These are phyloP conservation scores for Penicillium sp. DNA, from an alignment of 2,329 filamentous ascomycete species.

Conservation along the genomic window DNA sequence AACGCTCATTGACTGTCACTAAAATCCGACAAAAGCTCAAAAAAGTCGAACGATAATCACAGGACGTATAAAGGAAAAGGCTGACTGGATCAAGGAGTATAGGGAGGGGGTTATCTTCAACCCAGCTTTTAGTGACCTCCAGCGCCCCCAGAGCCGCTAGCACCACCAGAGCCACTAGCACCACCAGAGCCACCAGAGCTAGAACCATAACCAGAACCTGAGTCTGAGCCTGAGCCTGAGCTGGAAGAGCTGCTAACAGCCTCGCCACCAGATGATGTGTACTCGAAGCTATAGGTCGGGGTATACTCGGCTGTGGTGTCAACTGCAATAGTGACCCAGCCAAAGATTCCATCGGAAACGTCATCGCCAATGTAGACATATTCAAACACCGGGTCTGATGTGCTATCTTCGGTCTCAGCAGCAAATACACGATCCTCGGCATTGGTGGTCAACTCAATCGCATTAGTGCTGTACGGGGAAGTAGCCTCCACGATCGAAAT, in stretches of 20 bases:
- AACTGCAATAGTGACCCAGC: constrained; percentile 12
- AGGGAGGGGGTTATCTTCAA: neutral
- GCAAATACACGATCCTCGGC: constrained; percentile 45
- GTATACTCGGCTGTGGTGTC: constrained; percentile 9
- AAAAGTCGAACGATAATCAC: neutral
- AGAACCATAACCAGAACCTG: too few species aligned
- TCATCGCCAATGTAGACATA: constrained; percentile 55
- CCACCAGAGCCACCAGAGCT: neutral
- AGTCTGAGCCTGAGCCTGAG: neutral
- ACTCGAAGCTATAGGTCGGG: constrained; percentile 7
- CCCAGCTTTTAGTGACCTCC: neutral
- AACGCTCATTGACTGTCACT: too few species aligned
- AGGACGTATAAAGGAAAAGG: neutral
- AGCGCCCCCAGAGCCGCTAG: neutral
- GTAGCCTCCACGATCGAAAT: constrained; percentile 50
- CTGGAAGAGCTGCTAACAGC: neutral
- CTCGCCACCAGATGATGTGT: constrained; percentile 12
- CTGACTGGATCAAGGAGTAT: neutral
- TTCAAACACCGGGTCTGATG: constrained; percentile 57
- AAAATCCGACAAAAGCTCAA: too few species aligned
- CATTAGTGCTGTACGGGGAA: constrained; percentile 26
- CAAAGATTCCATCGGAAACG: constrained; percentile 44
- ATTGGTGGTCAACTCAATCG: constrained; percentile 39
- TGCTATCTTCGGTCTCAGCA: constrained; percentile 45
- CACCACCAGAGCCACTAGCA: neutral